Percentiles rank a stretch among this genome's conserved stretches.
Evolutionary conservation across 2,329 filamentous ascomycete genomes (phyloP).

Genomic region (Beauveria medogensis): DNA sequence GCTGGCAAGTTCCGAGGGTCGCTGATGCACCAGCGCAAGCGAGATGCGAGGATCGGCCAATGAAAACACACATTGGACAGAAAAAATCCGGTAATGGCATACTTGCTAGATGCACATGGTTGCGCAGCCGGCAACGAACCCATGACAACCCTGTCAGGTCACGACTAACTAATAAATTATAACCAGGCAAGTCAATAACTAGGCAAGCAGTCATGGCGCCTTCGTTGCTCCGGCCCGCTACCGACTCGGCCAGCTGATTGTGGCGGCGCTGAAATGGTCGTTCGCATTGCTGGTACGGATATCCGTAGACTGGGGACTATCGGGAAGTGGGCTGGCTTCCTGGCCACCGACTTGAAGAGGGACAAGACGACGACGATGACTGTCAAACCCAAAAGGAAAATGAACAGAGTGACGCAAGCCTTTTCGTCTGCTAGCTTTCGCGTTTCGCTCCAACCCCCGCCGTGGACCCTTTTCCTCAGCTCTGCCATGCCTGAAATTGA

Average conservation of each 20-base stretch:
- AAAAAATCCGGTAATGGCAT: not conserved
- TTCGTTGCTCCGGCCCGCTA: not conserved
- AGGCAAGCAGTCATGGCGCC: no score
- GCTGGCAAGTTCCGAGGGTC: conserved; percentile 3
- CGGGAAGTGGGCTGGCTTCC: not conserved
- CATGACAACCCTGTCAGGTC: not conserved
- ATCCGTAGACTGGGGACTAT: not conserved
- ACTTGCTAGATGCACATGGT: not conserved
- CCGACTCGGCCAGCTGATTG: not conserved
- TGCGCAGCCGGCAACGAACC: not conserved
- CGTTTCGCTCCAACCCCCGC: not conserved
- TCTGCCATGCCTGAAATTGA: not conserved
- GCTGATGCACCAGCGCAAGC: not conserved
- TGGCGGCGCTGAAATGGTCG: not conserved
- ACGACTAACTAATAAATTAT: no score
- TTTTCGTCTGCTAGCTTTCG: not conserved
- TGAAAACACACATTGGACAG: not conserved
- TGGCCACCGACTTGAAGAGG: not conserved
- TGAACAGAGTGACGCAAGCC: conserved; percentile 5
- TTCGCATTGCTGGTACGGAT: not conserved
- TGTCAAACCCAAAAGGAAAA: not conserved
- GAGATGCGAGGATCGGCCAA: not conserved
- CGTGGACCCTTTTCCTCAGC: not conserved
- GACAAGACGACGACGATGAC: not conserved
- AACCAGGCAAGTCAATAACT: no score